These are phyloP conservation scores for Chlorella variabilis DNA, from an alignment of 163 green algal genomes.

Conservation along the genomic window DNA sequence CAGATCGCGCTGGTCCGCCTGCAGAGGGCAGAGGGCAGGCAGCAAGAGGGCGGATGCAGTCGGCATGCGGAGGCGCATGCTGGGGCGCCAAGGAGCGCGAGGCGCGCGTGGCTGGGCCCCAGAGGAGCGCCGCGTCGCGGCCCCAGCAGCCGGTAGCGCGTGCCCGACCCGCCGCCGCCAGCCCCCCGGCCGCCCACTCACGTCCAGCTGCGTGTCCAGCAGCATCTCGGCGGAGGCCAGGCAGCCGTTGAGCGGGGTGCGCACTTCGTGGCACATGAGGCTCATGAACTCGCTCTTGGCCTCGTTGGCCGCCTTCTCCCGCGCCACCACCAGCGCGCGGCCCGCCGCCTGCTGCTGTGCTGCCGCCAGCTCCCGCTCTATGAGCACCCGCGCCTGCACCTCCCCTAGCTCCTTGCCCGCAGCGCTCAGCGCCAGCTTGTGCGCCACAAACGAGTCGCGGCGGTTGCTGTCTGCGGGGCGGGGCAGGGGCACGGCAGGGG, in stretches of 20 bases:
- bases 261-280: constrained; percentile 89
- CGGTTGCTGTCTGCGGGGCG: constrained; percentile 34
- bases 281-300: constrained; percentile 91
- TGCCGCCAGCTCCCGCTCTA: constrained; percentile 64
- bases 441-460: constrained; percentile 79
- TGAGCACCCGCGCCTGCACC: constrained; percentile 15
- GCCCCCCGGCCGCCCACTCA: constrained; percentile 5
- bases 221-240: constrained; percentile 90
- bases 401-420: constrained; percentile 80
- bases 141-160: no score
- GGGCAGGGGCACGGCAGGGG: background rate
- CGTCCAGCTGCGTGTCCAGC: constrained; percentile 74
- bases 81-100: background rate
- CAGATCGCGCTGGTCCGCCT: constrained; percentile 83
- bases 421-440: constrained; percentile 63
- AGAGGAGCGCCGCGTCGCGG: no score
- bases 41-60: background rate
- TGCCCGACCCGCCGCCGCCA: background rate
- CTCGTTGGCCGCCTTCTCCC: constrained; percentile 83
- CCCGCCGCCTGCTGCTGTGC: constrained; percentile 71
- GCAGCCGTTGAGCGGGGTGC: constrained; percentile 89
- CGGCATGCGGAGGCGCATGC: background rate
- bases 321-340: constrained; percentile 67
- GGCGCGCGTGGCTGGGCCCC: no score
- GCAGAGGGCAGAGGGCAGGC: background rate